Evolutionary conservation across 768 basidiomycete genomes (phyloP).

Genomic region (Daedalea quercina): DNA sequence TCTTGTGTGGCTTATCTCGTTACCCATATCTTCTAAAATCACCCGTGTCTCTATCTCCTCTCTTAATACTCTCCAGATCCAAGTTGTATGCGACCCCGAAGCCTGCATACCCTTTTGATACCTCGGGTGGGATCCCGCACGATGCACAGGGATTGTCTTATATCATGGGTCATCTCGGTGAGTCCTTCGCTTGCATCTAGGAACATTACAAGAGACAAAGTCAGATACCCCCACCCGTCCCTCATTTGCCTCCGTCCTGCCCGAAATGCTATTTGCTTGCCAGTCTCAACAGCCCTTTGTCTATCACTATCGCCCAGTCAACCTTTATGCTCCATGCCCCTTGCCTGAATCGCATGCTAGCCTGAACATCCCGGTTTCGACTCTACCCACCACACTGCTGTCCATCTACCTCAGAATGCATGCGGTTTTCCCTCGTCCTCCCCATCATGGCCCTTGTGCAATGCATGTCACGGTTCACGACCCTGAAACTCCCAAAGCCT

Average conservation of each 20-base stretch:
- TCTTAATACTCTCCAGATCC: too few species aligned
- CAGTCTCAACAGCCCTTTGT: too few species aligned
- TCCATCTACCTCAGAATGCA: conserved; percentile 22
- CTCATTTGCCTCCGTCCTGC: not conserved
- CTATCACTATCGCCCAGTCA: conserved; percentile 17
- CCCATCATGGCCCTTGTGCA: conserved; percentile 64
- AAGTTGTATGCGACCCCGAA: too few species aligned
- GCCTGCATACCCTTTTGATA: too few species aligned
- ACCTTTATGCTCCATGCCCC: conserved; percentile 16
- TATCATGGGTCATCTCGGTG: too few species aligned
- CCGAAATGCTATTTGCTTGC: not conserved
- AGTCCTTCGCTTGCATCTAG: too few species aligned
- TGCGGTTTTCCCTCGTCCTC: conserved; percentile 42
- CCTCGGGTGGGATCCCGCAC: too few species aligned
- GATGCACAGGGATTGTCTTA: too few species aligned
- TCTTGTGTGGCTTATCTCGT: too few species aligned
- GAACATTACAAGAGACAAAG: too few species aligned
- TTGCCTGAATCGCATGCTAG: conserved; percentile 8
- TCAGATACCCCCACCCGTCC: conserved; percentile 19
- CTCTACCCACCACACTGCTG: conserved; percentile 14
- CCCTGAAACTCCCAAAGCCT: conserved; percentile 20
- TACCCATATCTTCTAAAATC: too few species aligned
- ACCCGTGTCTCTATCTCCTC: too few species aligned
- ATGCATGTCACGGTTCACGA: conserved; percentile 59
- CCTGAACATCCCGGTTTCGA: conserved; percentile 6